Conservation (phyloP, 2,329 filamentous ascomycete species). For the Fusarium albosuccineum region DNA sequence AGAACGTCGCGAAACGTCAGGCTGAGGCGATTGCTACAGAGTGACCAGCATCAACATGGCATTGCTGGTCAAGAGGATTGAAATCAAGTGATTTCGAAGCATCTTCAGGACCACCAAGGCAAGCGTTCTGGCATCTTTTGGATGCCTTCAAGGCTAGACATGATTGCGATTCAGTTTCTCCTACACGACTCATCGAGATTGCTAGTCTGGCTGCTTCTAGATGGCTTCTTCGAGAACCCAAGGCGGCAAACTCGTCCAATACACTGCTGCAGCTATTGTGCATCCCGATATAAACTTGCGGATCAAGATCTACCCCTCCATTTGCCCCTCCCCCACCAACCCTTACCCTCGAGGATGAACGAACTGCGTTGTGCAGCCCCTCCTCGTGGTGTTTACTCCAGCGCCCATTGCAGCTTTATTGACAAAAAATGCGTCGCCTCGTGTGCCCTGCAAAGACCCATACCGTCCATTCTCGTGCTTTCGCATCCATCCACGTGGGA, state of each 20-base stretch:
- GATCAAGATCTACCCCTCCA: conserved; percentile 46
- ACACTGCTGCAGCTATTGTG: conserved; percentile 25
- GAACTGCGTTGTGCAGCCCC: conserved; percentile 47
- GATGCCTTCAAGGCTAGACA: neutral
- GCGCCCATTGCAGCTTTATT: conserved; percentile 43
- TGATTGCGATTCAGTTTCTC: neutral
- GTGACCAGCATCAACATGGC: conserved; percentile 6
- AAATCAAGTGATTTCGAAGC: conserved; percentile 29
- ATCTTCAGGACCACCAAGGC: too few relatives aligned
- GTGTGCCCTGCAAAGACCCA: conserved; percentile 27
- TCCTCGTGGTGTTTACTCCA: conserved; percentile 48
- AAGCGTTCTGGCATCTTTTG: neutral
- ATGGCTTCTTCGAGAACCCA: neutral
- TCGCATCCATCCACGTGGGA: conserved; percentile 44
- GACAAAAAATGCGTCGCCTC: conserved; percentile 24
- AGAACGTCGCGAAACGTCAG: conserved; percentile 22
- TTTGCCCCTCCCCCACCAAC: conserved; percentile 45
- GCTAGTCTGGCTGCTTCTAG: neutral
- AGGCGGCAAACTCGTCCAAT: conserved; percentile 6
- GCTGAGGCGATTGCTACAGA: conserved; percentile 20
- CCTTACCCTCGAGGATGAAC: conserved; percentile 38
- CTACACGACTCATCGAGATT: neutral
- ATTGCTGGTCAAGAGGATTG: conserved; percentile 2
- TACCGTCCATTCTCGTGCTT: conserved; percentile 33
- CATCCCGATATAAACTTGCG: conserved; percentile 21